Evolutionary conservation across 305 asterid species (phyloP).

Genomic region (Fraxinus baroniana): DNA sequence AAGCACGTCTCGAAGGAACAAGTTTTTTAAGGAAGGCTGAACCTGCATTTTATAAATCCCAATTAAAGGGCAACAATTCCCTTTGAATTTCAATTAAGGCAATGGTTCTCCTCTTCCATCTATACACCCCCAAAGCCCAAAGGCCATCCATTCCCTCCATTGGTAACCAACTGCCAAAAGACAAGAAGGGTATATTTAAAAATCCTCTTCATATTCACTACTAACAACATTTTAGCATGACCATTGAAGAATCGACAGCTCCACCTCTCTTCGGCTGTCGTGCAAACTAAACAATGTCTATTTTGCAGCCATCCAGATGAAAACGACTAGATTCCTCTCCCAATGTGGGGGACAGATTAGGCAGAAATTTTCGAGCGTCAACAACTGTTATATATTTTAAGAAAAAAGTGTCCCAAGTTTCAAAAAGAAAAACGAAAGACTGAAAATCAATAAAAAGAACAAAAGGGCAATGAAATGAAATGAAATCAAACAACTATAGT

Average conservation of each 20-base stretch:
- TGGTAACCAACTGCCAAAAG: not conserved
- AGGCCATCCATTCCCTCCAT: not conserved
- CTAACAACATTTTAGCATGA: not conserved
- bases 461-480: not conserved
- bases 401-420: not conserved
- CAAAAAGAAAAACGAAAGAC: not conserved
- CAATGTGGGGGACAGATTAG: not conserved
- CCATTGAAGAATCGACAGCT: not conserved
- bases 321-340: not conserved
- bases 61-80: not conserved
- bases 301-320: not conserved
- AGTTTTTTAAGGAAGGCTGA: not conserved
- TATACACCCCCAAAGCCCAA: not conserved
- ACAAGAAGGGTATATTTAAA: not conserved
- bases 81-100: not conserved
- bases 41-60: not conserved
- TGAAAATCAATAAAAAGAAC: not conserved
- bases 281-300: not conserved
- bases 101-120: not conserved
- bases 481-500: not conserved
- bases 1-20: not conserved
- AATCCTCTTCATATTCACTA: not conserved
- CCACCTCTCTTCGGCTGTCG: not conserved
- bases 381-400: not conserved
- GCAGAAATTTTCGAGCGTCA: not conserved